Conservation (phyloP, 192 early-diverging fungal species). For the Entomortierella beljakovae region DNA sequence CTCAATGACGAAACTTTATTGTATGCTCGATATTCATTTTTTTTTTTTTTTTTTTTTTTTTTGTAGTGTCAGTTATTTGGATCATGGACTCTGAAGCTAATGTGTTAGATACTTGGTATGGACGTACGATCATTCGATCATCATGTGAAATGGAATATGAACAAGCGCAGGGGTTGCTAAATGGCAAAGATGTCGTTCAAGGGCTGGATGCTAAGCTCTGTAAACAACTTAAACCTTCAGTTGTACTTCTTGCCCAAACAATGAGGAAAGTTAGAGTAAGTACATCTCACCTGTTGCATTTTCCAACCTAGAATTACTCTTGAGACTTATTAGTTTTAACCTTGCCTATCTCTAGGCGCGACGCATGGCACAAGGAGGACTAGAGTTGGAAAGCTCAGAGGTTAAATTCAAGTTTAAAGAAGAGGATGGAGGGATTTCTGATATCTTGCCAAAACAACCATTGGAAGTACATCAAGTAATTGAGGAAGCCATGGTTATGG, state of each 20-base stretch:
- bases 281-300: not conserved
- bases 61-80: slow-evolving; percentile 75
- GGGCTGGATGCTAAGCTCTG: slow-evolving; percentile 56
- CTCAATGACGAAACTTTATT: not conserved
- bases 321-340: not conserved
- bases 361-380: slow-evolving; percentile 68
- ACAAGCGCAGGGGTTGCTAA: slow-evolving; percentile 78
- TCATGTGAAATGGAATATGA: slow-evolving; percentile 81
- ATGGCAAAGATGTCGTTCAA: slow-evolving; percentile 60
- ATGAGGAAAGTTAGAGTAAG: slow-evolving; percentile 67
- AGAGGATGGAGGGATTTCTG: slow-evolving; percentile 67
- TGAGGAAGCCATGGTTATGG: slow-evolving; percentile 86
- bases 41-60: not conserved
- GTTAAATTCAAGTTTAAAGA: slow-evolving; percentile 78
- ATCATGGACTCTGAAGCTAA: slow-evolving; percentile 66
- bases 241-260: slow-evolving; percentile 61
- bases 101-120: slow-evolving; percentile 75
- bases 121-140: slow-evolving; percentile 79
- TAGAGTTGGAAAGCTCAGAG: slow-evolving; percentile 80
- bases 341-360: slow-evolving; percentile 48
- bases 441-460: slow-evolving; percentile 71
- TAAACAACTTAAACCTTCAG: slow-evolving; percentile 51
- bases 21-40: not conserved
- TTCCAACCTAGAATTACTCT: not conserved
- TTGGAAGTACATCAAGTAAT: slow-evolving; percentile 80